Evolutionary conservation across 139 green algal genomes (phyloP), one percentile per base, ranked within the genome.

Genomic region (Yamagishiella unicocca): DNA sequence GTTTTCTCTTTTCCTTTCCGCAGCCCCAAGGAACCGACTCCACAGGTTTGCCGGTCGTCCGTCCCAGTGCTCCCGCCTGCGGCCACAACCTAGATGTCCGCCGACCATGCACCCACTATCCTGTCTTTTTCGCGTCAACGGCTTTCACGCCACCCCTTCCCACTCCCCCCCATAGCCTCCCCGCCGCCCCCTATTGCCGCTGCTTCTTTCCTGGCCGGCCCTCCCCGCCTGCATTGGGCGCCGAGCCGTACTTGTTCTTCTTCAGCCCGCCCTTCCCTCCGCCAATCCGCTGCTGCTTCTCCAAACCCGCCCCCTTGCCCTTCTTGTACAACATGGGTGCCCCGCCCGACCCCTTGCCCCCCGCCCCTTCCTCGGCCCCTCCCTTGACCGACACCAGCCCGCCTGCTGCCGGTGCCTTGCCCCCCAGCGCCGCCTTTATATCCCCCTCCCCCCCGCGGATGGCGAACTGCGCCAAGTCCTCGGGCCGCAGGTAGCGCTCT

Each of bases 401-500:
- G 9, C 90, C 90, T 6, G 84, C 73, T 1, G 75, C 58, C 24
- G 87, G 82, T 46, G 82, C 85, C 27, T 64, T 80, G 75, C 85
- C 89, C 31, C 79, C 93, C 38, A 92, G 73, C 78, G 95, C 95
- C 10, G 82, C 89, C 12, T 88, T 92, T 88, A 97, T 93, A 14
- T 96, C 94, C 0, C 89, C 89, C 35, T 95, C 90, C 0, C 62
- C 68, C 62, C 85, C 89, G 12, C 82, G 82, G 29, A 98, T 94
- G 12, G 95, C 91, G 77, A 94, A 98, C 89, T 95, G 88, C 35
- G 88, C 77, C 71, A 98, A 79, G 50, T 96, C 92, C 70, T 96
- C 96, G 5, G 93, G 87, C n/a, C 89, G 74, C 29, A 97, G 82
- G 82, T 94, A 89, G 55, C 79, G 89, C 37, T 84, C 55, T 42